Conservation (phyloP, 768 basidiomycete species). For the Mrakia blollopis region DNA sequence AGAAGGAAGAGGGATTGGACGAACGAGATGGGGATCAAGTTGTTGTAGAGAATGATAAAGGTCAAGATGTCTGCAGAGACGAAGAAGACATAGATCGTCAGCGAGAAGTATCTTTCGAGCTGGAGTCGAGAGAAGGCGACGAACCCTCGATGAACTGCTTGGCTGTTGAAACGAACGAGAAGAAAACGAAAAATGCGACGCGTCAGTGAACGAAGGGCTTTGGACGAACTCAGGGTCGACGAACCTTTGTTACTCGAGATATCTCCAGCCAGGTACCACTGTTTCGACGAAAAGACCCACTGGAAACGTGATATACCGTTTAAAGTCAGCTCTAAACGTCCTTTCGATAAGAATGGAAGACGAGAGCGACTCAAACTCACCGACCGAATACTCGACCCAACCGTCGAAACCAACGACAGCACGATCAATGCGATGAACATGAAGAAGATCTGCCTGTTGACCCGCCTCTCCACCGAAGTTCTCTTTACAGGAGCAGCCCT, state of each 20-base stretch:
- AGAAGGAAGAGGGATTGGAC: too few species aligned
- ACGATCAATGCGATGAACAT: constrained; percentile 81
- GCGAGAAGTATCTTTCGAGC: too few species aligned
- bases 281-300: constrained; percentile 80
- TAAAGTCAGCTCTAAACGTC: too few species aligned
- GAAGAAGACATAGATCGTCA: constrained; percentile 6
- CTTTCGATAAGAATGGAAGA: neutral
- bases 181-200: neutral
- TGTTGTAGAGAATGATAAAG: constrained; percentile 98
- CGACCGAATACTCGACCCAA: constrained; percentile 83
- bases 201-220: constrained; percentile 41
- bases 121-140: constrained; percentile 29
- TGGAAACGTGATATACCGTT: too few species aligned
- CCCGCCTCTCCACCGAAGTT: constrained; percentile 90
- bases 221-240: constrained; percentile 29
- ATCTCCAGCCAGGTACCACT: constrained; percentile 79
- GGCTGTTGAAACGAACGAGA: constrained; percentile 48
- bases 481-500: constrained; percentile 95
- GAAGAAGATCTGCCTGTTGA: constrained; percentile 94
- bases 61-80: constrained; percentile 74
- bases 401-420: constrained; percentile 81
- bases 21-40: constrained; percentile 90
- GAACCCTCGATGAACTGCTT: constrained; percentile 78
- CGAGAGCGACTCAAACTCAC: constrained; percentile 45
- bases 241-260: constrained; percentile 43